Evolutionary conservation across 129 eudicot species (phyloP), one percentile per base, ranked within the genome.

Genomic region (Saussurea involucrata): DNA sequence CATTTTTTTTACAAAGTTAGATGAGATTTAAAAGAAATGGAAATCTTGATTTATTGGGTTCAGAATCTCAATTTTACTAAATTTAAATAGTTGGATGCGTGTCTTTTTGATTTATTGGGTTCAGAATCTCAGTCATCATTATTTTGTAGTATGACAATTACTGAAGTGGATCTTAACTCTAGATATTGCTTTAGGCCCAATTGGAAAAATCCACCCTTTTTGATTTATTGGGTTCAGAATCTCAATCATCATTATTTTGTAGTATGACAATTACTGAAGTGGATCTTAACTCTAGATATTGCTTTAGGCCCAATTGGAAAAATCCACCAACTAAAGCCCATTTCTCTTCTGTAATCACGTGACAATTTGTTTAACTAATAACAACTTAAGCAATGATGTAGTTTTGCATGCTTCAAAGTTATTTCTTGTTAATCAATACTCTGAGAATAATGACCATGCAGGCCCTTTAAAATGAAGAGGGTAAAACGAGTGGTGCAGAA

Each of bases 401-500:
- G 33, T 46, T 32, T 27, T 27, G 20, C 2, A 32, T 65, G 61
- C 46, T 76, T 58, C 18, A 1, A 31, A 42, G 21, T 15, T 29
- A 18, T 60, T 61, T 22, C 8, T 25, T 17, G 24, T 25, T 25
- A 25, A 63, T 46, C 32, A 13, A 40, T 57, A 63, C 46, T 60
- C 29, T 21, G 55, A 22, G 58, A 64, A 2, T 64, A 17, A 20
- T 37, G 8, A 57, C 77, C 63, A 32, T 85, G 76, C 90, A 93
- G 98, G 85, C 78, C 87, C 32, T 67, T 60, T n/a, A 91, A 84
- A 81, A 44, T 89, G n/a, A 87, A 91, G 80, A 86, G 85, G 84
- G 83, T 94, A 49, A 94, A 96, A 6, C 73, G 89, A 78, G 98
- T 91, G 24, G 79, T 78, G 84, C 78, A 64, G 80, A 87, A 89